Conservation (phyloP, 352 stramenopile species). For the Hyaloperonospora brassicae region DNA sequence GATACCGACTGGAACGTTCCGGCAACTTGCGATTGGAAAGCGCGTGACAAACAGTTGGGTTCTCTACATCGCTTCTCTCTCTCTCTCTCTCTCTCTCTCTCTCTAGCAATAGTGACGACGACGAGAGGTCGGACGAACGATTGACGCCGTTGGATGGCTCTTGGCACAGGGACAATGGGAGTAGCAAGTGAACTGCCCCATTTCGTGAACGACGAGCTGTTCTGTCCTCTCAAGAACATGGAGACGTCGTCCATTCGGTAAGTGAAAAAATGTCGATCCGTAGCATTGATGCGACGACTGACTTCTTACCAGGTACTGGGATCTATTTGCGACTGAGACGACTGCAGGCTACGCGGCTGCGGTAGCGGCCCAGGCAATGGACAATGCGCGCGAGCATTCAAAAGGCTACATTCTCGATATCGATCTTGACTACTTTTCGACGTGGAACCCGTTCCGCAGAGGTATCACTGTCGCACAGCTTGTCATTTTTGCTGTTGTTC, state of each 20-base stretch:
- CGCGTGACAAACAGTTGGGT: conserved; percentile 25
- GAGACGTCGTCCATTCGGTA: conserved; percentile 6
- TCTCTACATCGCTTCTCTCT: neutral
- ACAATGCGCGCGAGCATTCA: conserved; percentile 15
- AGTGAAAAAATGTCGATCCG: neutral
- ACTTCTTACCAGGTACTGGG: conserved; percentile 23
- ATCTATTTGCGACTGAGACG: conserved; percentile 33
- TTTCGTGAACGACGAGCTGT: conserved; percentile 69
- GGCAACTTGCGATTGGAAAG: conserved; percentile 34
- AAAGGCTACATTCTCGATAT: conserved; percentile 70
- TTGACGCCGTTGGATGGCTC: neutral
- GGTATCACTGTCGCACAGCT: conserved; percentile 16
- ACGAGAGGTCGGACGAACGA: neutral
- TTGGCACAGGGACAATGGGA: conserved; percentile 27
- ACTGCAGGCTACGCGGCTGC: conserved; percentile 2
- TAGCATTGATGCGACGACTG: neutral
- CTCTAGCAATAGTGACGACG: neutral
- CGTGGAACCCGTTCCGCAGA: conserved; percentile 77
- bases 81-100: neutral
- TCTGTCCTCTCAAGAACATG: conserved; percentile 33
- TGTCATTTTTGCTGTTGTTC: neutral
- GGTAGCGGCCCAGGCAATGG: conserved; percentile 15
- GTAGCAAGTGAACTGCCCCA: conserved; percentile 52
- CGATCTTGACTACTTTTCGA: conserved; percentile 88
- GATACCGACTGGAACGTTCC: conserved; percentile 34